Conservation (phyloP, 331 rosid species). For the Pyracantha coccinea region DNA sequence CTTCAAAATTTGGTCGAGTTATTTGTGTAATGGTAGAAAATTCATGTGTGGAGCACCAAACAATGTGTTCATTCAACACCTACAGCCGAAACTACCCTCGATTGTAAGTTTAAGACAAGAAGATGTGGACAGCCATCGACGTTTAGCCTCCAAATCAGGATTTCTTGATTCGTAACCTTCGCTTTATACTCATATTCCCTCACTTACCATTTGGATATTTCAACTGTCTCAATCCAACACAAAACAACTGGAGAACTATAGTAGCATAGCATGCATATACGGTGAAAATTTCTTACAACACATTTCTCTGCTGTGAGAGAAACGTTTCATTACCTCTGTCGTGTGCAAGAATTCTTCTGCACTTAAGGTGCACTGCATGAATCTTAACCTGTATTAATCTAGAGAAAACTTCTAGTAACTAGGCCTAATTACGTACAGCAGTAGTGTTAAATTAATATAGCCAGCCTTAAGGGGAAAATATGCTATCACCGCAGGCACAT, state of each 20-base stretch:
- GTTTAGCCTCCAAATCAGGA: neutral
- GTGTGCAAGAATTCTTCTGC: neutral
- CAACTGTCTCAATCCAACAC: neutral
- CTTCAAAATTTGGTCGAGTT: neutral
- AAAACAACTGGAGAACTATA: neutral
- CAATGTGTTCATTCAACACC: neutral
- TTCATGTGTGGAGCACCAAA: neutral
- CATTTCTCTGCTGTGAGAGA: neutral
- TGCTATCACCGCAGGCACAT: slow-evolving; percentile 44
- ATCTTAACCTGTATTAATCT: too few species aligned
- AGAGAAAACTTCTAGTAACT: neutral
- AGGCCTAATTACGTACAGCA: neutral
- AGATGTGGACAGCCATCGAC: neutral
- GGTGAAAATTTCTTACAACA: neutral
- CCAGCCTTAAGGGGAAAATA: slow-evolving; percentile 38
- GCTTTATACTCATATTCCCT: neutral
- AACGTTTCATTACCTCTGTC: neutral
- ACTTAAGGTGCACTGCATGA: neutral
- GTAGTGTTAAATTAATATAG: neutral
- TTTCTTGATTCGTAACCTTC: neutral
- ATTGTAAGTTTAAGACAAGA: neutral
- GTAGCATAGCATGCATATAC: neutral
- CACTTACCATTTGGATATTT: neutral
- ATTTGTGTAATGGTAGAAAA: neutral
- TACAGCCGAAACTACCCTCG: neutral